Base-by-base conservation (phyloP, 257 asterid genomes). In the Linaria vulgaris region DNA sequence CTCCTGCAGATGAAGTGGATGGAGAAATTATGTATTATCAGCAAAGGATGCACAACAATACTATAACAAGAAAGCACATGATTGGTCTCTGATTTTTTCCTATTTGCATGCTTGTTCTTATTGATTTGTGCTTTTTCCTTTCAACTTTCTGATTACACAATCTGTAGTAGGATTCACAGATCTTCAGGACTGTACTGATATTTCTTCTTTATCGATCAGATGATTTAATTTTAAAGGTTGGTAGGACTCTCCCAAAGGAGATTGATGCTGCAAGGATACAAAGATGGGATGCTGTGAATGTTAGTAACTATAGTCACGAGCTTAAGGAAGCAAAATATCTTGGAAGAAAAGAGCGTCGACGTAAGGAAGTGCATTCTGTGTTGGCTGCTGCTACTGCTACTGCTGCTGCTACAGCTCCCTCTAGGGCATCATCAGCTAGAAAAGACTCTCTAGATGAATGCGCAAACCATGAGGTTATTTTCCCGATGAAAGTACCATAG, bases 351-450 rank as follows among this genome's bases (percentile, higher is more conserved):
- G 97, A 94, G 75, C 89, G 95, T 16, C 85, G 95, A 48, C 97
- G 89, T 61, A 84, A 83, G 76, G 99, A 90, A 76, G 99, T 96
- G 55, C 97, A 89, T 80, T 96, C 94, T 70, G 83, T 90, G 31
- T 72, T 94, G 82, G 96, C 95, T 48, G 99, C 99, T 71, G 99
- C 99, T 55, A 82, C 99, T 70, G 99, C 99, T 54, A 96, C 97
- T 23, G 97, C 95, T 59, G 97, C 96, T 19, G 86, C 96, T 61
- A n/a, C n/a, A n/a, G n/a, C n/a, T n/a, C n/a, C n/a, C n/a, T n/a
- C n/a, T n/a, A n/a, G n/a, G n/a, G n/a, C n/a, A n/a, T 94, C 99
- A 41, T 83, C 99, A 48, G 54, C 78, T 71, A 84, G 97, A 82
- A 94, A 87, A 80, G 99, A 94, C 57, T n/a, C 77, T 58, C 69